A percentile compares a stretch with the other conserved stretches of the same genome.
Evolutionary conservation across 2,329 filamentous ascomycete genomes (phyloP).

Genomic region (Leptographium galeiforme): DNA sequence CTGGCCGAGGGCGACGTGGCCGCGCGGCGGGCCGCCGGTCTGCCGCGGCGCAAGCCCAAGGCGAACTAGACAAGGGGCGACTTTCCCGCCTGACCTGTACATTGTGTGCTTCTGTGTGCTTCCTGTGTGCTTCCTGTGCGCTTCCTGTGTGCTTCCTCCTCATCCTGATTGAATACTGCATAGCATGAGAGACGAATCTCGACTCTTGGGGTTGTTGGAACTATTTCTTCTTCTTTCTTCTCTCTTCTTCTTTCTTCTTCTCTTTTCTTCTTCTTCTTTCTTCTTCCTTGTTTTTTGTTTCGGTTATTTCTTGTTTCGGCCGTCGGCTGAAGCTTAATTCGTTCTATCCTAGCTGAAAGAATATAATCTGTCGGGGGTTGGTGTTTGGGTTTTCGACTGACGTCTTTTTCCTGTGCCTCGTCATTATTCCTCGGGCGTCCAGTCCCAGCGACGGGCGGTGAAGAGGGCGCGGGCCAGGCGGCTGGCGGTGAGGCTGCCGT

Average conservation of each 20-base stretch:
- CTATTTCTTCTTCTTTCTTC: neutral
- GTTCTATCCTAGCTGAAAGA: neutral
- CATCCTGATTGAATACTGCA: neutral
- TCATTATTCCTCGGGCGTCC: conserved; percentile 37
- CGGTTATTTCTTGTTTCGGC: neutral
- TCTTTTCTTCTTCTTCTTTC: neutral
- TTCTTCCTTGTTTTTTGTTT: neutral
- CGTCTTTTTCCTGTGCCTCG: neutral
- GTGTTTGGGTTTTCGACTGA: neutral
- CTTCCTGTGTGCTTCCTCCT: neutral
- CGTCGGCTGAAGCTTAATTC: neutral
- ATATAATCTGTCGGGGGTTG: neutral
- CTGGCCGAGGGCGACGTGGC: conserved; percentile 81
- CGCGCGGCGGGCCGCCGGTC: conserved; percentile 41
- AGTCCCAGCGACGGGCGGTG: conserved; percentile 44
- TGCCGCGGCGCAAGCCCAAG: conserved; percentile 30
- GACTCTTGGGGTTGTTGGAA: neutral
- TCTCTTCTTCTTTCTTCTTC: neutral
- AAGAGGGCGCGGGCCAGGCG: conserved; percentile 40
- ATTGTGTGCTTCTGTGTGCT: neutral
- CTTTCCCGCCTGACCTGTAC: neutral
- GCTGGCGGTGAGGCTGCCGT: conserved; percentile 35
- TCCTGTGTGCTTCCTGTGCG: neutral
- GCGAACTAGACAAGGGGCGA: conserved; percentile 12
- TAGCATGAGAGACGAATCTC: neutral